A percentile compares a stretch with the other conserved stretches of the same genome.
phyloP scores from a whole-genome alignment of 257 asterid genomes.

The Solanum verrucosum region DNA sequence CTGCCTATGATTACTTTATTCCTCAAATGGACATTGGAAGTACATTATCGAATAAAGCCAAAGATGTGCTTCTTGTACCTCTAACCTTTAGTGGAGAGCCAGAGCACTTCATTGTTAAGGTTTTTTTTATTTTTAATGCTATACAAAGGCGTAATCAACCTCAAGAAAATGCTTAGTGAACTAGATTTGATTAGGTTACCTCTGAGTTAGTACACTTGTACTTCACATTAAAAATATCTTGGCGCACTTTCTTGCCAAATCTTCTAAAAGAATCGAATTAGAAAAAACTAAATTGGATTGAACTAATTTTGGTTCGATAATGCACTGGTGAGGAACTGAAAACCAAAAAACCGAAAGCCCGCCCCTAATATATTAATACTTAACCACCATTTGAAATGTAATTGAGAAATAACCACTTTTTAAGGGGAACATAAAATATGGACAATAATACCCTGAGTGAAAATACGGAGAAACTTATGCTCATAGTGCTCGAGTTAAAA shows the following conservation, averaged over 20 bases:
- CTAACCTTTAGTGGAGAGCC: neutral
- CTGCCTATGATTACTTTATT: neutral
- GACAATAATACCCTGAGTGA: neutral
- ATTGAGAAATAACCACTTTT: neutral
- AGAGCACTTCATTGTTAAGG: neutral
- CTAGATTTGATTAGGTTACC: conserved; percentile 18
- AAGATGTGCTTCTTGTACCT: neutral
- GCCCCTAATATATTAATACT: neutral
- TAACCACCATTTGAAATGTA: neutral
- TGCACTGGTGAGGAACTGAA: neutral
- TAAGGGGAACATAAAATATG: neutral
- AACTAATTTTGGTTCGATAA: neutral
- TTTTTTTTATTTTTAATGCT: neutral
- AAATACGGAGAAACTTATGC: neutral
- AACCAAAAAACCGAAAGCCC: neutral
- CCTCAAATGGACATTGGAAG: neutral
- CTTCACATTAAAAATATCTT: conserved; percentile 28
- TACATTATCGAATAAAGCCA: neutral
- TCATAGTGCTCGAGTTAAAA: neutral
- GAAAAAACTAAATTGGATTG: neutral
- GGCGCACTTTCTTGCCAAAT: conserved; percentile 66
- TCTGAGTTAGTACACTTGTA: conserved; percentile 25
- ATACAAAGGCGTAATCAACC: neutral
- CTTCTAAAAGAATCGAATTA: conserved; percentile 32
- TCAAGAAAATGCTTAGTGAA: neutral